Evolutionary conservation across 352 stramenopile genomes (phyloP).

Genomic region (Globisporangium nunn): DNA sequence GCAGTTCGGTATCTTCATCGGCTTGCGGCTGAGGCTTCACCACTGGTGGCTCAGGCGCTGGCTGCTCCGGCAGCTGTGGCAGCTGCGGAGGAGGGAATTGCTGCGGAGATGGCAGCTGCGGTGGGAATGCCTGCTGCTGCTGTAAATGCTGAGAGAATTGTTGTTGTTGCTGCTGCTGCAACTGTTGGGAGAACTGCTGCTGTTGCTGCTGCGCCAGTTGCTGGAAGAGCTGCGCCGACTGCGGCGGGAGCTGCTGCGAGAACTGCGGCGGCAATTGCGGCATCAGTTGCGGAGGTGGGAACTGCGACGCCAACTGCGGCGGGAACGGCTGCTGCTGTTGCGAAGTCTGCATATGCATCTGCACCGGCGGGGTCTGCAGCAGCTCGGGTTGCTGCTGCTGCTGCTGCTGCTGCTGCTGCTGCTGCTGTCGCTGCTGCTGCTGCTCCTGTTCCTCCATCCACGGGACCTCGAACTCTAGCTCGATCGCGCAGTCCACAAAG

Average conservation of each 20-base stretch:
- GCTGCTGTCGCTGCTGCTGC: too few relatives aligned
- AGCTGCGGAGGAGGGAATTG: not conserved
- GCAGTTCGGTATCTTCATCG: not conserved
- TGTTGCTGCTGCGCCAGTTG: not conserved
- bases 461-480: slow-evolving; percentile 1
- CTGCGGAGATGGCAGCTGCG: not conserved
- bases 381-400: not conserved
- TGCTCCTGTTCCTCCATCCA: too few relatives aligned
- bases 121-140: not conserved
- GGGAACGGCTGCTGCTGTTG: not conserved
- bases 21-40: not conserved
- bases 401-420: not conserved
- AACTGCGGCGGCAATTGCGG: not conserved
- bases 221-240: not conserved
- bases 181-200: not conserved
- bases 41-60: not conserved
- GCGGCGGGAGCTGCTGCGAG: not conserved
- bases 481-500: slow-evolving; percentile 5
- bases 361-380: not conserved
- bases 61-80: not conserved
- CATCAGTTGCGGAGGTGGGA: not conserved
- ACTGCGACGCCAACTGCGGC: not conserved
- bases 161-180: not conserved
- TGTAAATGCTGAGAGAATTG: not conserved
- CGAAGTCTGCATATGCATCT: not conserved